Evolutionary conservation across 345 rosid species (phyloP).

Genomic region (Bruguiera parviflora): DNA sequence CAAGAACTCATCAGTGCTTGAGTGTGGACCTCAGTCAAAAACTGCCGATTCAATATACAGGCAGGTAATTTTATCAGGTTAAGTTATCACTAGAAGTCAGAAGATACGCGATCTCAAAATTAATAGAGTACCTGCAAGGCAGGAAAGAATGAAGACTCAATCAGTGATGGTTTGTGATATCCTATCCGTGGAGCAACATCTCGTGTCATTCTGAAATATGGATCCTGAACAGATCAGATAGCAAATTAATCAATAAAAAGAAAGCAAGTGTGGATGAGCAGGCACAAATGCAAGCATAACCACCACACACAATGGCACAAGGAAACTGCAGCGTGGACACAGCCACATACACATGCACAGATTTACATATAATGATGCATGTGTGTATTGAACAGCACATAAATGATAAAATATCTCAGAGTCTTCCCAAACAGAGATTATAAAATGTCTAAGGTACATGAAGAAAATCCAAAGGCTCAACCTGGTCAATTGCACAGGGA

Average conservation of each 20-base stretch:
- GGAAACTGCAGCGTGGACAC: too few species aligned
- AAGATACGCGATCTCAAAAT: not conserved
- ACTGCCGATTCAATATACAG: not conserved
- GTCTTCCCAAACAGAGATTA: too few species aligned
- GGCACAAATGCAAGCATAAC: not conserved
- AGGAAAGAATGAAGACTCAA: conserved; percentile 71
- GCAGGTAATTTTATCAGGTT: not conserved
- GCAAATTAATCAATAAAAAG: conserved; percentile 5
- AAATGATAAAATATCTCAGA: too few species aligned
- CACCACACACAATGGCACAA: not conserved
- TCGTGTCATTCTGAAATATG: conserved; percentile 96
- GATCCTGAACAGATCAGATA: conserved; percentile 61
- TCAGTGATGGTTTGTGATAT: conserved; percentile 87
- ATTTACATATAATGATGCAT: too few species aligned
- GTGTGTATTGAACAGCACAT: too few species aligned
- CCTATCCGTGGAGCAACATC: conserved; percentile 95
- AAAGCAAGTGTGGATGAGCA: not conserved
- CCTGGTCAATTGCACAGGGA: conserved; percentile 99
- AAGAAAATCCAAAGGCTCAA: conserved; percentile 15
- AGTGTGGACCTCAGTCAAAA: not conserved
- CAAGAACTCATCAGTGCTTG: not conserved
- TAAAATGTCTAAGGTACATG: too few species aligned
- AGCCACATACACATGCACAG: too few species aligned
- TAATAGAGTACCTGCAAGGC: conserved; percentile 33
- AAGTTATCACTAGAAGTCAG: too few species aligned